A percentile compares a stretch with the other conserved stretches of the same genome.
Conservation (phyloP, 129 eudicot genomes). For the Saposhnikovia divaricata region DNA sequence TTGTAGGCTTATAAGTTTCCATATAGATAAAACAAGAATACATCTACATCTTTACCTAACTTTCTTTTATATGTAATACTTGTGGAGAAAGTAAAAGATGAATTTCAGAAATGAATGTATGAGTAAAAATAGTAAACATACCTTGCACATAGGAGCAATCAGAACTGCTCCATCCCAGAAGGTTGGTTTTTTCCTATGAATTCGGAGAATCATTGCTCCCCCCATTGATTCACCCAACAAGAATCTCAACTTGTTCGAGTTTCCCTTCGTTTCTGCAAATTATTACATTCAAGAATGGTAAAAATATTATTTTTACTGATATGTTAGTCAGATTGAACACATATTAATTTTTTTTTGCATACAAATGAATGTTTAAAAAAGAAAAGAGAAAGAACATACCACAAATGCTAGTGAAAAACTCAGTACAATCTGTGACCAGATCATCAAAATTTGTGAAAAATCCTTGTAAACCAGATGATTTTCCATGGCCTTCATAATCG, state of each 20-base stretch:
- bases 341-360: not conserved
- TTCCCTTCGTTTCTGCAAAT: constrained; percentile 19
- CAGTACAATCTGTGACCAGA: constrained; percentile 54
- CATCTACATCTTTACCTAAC: constrained; percentile 2
- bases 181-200: constrained; percentile 41
- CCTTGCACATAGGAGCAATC: constrained; percentile 36
- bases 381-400: constrained; percentile 33
- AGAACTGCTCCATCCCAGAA: constrained; percentile 57
- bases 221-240: constrained; percentile 71
- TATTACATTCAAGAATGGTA: not conserved
- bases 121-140: not conserved
- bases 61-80: not conserved
- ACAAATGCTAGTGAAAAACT: constrained; percentile 44
- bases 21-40: not conserved
- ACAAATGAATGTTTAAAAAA: not conserved
- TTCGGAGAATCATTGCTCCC: constrained; percentile 45
- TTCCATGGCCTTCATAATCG: constrained; percentile 81
- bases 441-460: constrained; percentile 50
- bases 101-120: not conserved
- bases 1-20: not conserved
- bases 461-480: constrained; percentile 70
- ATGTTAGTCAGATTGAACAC: not conserved
- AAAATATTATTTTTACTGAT: not conserved
- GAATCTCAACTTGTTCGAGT: constrained; percentile 18
- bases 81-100: not conserved